A percentile compares a stretch with the other conserved stretches of the same genome.
phyloP scores from a whole-genome alignment of 2,329 filamentous ascomycete genomes.

The Stachybotrys chartarum region DNA sequence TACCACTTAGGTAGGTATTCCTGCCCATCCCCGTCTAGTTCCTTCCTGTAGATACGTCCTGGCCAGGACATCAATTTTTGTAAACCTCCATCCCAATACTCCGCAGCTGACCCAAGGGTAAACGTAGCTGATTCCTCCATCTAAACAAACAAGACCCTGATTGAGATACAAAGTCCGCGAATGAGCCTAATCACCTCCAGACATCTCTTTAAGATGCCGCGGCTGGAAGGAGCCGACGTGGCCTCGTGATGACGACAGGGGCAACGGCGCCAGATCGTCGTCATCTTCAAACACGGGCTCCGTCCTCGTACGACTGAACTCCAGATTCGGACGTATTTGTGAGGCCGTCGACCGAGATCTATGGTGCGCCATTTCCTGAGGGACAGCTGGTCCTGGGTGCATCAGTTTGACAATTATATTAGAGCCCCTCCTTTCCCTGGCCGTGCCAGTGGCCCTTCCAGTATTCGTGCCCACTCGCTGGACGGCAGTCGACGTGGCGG shows the following conservation, averaged over 20 bases:
- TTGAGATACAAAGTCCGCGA: too few relatives aligned
- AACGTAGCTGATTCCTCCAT: too few relatives aligned
- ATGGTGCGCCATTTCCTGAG: conserved; percentile 20
- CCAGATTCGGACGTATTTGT: conserved; percentile 1
- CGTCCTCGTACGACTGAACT: conserved; percentile 1
- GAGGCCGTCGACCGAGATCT: conserved; percentile 18
- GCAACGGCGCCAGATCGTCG: not conserved
- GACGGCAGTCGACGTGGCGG: conserved; percentile 19
- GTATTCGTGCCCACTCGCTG: conserved; percentile 19
- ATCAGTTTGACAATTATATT: conserved; percentile 39
- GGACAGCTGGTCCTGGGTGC: conserved; percentile 38
- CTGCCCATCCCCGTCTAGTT: too few relatives aligned
- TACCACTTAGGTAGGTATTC: too few relatives aligned
- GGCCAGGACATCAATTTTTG: too few relatives aligned
- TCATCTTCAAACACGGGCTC: not conserved
- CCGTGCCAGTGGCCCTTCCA: conserved; percentile 27
- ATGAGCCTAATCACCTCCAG: not conserved
- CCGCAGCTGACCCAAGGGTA: too few relatives aligned
- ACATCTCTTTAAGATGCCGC: not conserved
- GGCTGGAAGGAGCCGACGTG: too few relatives aligned
- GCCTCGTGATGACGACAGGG: not conserved
- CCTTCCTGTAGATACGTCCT: too few relatives aligned
- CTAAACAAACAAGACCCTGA: too few relatives aligned
- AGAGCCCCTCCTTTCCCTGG: conserved; percentile 27
- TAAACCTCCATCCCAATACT: too few relatives aligned